These are phyloP conservation scores for Mayamaea pseudoterrestris DNA, from an alignment of 108 stramenopile genomes.

Conservation along the genomic window DNA sequence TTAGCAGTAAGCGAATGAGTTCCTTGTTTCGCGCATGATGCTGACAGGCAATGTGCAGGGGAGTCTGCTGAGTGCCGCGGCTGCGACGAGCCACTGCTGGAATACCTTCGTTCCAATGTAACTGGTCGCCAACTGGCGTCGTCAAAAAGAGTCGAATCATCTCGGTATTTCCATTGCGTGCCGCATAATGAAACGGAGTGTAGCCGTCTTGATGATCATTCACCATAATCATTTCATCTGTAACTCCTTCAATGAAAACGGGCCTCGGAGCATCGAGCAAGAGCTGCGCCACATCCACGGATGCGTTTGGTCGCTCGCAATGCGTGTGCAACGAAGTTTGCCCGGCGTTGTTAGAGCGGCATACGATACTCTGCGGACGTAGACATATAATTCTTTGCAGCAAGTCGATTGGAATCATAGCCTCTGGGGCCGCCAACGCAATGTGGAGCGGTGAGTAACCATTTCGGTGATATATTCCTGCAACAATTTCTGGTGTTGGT, in stretches of 20 bases:
- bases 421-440: conserved; percentile 25
- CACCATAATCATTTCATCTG: conserved; percentile 5
- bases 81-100: conserved; percentile 3
- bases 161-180: conserved; percentile 18
- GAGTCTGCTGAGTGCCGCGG: conserved; percentile 12
- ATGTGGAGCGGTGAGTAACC: conserved; percentile 23
- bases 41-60: conserved; percentile 28
- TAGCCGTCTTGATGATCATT: conserved; percentile 18
- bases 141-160: conserved; percentile 18
- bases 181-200: conserved; percentile 33
- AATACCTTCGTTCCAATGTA: too few species aligned
- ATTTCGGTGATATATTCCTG: conserved; percentile 7
- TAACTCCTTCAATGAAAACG: too few species aligned
- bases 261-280: conserved; percentile 17
- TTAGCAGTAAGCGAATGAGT: conserved; percentile 10
- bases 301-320: conserved; percentile 21
- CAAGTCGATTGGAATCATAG: conserved; percentile 16
- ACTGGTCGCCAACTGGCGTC: too few species aligned
- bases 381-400: conserved; percentile 15
- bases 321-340: conserved; percentile 24
- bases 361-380: conserved; percentile 9
- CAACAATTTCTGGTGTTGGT: conserved; percentile 9
- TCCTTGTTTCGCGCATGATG: conserved; percentile 6
- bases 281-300: conserved; percentile 18
- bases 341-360: conserved; percentile 7